Evolutionary conservation across 805 yeast genomes (phyloP), one percentile per base, ranked within the genome.

Genomic region (Starmera amethionina): DNA sequence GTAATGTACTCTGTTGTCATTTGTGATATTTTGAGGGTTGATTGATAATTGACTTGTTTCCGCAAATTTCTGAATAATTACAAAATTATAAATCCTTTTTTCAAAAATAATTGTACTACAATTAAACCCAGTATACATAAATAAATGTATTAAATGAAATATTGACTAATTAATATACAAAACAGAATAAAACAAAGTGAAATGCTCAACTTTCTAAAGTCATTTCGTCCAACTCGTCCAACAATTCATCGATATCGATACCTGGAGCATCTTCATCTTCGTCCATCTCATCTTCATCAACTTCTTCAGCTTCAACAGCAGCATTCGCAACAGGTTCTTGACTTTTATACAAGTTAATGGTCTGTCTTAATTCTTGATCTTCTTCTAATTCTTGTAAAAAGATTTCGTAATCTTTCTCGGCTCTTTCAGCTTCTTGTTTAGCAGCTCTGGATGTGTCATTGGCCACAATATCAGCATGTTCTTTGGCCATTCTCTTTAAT

Each of bases 311-410:
- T 31, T 42, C 54, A 15, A 41, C 45, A 27, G 42, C 37, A 10
- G 56, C 54, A 29, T 44, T 47, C 9, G 28, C 29, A 22, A 9
- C 53, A 46, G 13, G 46, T 38, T 52, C 51, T 13, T 55, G 59
- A 40, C 81, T 77, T 67, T 88, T 93, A 70, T 93, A 93, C 55
- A 93, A 56, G 59, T 93, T 90, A 62, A 93, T 77, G 36, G 87
- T 78, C 54, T 82, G 88, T 70, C 98, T 83, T 60, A 93, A 74
- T 60, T 93, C 98, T 41, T 79, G 79, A 64, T 93, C 98, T 65
- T 93, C 97, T 69, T 93, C 98, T 60, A 93, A 77, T 62, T 93
- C 96, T 67, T 87, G 97, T 66, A 93, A 75, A 85, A 93, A 93
- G 50, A 82, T 58, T 67, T 90, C 98, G 67, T 87, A 93, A 65